Evolutionary conservation across 1,284 basidiomycete species (phyloP), one percentile per base, ranked within the genome.

Genomic region (Phaffia rhodozyma): DNA sequence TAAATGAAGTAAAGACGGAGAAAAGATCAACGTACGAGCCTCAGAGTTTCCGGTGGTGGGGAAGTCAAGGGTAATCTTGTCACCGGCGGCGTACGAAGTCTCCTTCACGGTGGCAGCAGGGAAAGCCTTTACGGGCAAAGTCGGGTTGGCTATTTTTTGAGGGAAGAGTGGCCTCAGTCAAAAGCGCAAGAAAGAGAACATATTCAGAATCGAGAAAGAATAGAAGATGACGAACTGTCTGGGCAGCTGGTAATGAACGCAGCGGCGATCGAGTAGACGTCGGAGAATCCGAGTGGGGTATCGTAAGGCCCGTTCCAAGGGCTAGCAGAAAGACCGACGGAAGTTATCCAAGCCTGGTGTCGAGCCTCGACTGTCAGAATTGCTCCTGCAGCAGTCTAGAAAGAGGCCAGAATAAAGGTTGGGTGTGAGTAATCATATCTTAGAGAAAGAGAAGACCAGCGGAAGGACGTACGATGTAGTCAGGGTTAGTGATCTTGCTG

Each of bases 291-390:
- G 32, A 85, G 76, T 5, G 83, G 80, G 25, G 74, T 75, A 65
- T 77, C 77, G 70, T 81, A 82, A 3, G 81, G 72, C 0, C 78
- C 78, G 63, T 78, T 78, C 83, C 82, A 84, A 2, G 81, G 78
- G 48, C 78, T 74, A 11, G 71, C 70, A 57, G 77, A 75, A 55
- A 75, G 72, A 47, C 81, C 79, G 5, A 81, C 76, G 0, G 80
- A 78, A 55, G 76, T 61, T 50, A 72, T 53, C 68, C 71, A 72
- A 21, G 70, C 67, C 73, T 88, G 85, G 72, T 91, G 88, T 62
- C 89, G 84, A 30, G 87, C 85, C 73, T 91, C 89, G 60, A 87
- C 79, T 23, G 87, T 85, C 72, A 87, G 71, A 73, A 89, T 89
- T 23, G 83, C 82, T 5, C 79, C 86, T 48, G 86, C 86, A 25